Evolutionary conservation across 2,329 filamentous ascomycete species (phyloP).

Genomic region (Fusarium compactum): DNA sequence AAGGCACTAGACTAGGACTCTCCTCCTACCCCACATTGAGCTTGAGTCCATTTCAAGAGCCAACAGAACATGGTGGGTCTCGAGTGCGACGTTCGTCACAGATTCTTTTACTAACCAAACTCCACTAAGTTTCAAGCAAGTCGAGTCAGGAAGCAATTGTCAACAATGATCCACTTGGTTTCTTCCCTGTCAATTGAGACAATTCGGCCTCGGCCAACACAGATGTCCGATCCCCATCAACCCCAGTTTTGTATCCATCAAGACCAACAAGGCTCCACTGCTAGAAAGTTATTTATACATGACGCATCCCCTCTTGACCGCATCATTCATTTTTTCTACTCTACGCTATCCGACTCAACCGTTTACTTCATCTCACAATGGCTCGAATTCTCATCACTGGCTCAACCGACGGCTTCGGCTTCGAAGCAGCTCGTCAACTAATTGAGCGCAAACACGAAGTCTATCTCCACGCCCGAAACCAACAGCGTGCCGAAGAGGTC

Average conservation of each 20-base stretch:
- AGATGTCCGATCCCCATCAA: neutral
- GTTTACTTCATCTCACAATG: conserved; percentile 19
- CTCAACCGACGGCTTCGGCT: conserved; percentile 44
- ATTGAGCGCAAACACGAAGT: conserved; percentile 39
- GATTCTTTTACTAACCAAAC: neutral
- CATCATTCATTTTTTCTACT: neutral
- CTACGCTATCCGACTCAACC: neutral
- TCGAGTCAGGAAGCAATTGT: neutral
- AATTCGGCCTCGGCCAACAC: neutral
- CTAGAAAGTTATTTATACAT: neutral
- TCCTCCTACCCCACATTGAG: neutral
- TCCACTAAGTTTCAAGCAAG: neutral
- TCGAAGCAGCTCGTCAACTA: conserved; percentile 42
- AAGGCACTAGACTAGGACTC: too few species aligned
- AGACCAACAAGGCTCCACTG: neutral
- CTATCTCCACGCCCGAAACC: conserved; percentile 41
- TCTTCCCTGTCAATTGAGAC: neutral
- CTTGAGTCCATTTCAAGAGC: neutral
- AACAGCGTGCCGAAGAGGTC: conserved; percentile 36
- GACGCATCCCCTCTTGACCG: neutral
- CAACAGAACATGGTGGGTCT: neutral
- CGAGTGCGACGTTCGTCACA: neutral
- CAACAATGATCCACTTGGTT: neutral
- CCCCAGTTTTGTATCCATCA: neutral
- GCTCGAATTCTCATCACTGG: conserved; percentile 44